Evolutionary conservation across 352 stramenopile species (phyloP), one percentile per base, ranked within the genome.

Genomic region (Globisporangium solare): DNA sequence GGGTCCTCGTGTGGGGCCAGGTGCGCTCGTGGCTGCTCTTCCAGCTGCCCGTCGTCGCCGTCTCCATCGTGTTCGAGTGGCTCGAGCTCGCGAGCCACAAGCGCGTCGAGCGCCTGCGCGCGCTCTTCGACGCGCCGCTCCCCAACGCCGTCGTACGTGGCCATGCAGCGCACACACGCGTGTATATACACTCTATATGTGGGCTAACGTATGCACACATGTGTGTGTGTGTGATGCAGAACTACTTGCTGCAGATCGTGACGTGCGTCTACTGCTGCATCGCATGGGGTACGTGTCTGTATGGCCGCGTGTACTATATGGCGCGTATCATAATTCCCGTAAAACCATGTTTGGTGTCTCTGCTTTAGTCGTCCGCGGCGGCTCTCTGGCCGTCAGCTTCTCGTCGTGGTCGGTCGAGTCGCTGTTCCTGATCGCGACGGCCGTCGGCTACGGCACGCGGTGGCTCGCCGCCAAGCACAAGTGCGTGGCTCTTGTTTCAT

Each of bases 391-490:
- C 11, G 74, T 95, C 50, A 87, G 61, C 52, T 84, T 91, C 48
- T 91, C 81, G 35, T 88, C 78, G 10, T 95, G 85, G 85, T 88
- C 83, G 0, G 67, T 93, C 62, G 85, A 95, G 55, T 91, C 83
- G 43, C 56, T 80, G 14, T 72, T 93, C 13, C 65, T 92, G 20
- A 90, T 90, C 47, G 73, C 75, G 15, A 88, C 81, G 1, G 75
- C 74, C 8, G 73, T 91, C 32, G 79, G 78, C 37, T 95, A 92
- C 47, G 76, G 56, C 8, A 63, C 86, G 42, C 85, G 83, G 45
- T 95, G 85, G 83, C 61, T 93, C 20, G 79, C 79, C 13, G 77
- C 85, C 27, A 89, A 88, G 53, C 80, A 91, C 73, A 95, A 95
- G 80, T 92, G 51, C 46, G 79, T 74, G 7, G 27, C 3, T n/a